A percentile compares a stretch with the other conserved stretches of the same genome.
Evolutionary conservation across 805 yeast species (phyloP).

Genomic region (Saturnispora dispora): DNA sequence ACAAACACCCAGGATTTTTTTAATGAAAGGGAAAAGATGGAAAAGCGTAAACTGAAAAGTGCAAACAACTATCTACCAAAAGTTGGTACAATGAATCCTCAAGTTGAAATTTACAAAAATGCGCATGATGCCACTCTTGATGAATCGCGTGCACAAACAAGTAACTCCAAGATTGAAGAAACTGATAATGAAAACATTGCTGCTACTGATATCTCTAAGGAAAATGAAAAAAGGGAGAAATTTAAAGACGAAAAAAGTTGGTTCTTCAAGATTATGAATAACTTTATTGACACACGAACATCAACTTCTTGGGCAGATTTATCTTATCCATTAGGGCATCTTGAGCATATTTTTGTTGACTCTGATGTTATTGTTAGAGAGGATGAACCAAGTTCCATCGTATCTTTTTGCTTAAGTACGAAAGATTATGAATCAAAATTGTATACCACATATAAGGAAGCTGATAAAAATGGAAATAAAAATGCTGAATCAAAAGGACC

Average conservation of each 20-base stretch:
- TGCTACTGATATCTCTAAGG: conserved; percentile 1
- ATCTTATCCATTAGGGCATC: conserved; percentile 66
- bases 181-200: background rate
- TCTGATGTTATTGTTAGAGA: conserved; percentile 90
- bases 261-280: conserved; percentile 71
- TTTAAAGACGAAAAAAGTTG: conserved; percentile 51
- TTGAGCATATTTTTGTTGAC: conserved; percentile 89
- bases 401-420: conserved; percentile 85
- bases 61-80: conserved; percentile 56
- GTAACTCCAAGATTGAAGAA: background rate
- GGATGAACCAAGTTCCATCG: conserved; percentile 91
- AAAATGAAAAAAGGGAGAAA: conserved; percentile 4
- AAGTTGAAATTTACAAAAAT: conserved; percentile 82
- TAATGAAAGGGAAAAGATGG: conserved; percentile 65
- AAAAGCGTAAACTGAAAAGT: conserved; percentile 50
- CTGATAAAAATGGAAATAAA: background rate
- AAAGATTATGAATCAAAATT: conserved; percentile 54
- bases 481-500: background rate
- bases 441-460: background rate
- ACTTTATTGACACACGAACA: conserved; percentile 96
- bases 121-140: conserved; percentile 60
- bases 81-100: conserved; percentile 68
- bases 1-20: conserved; percentile 75
- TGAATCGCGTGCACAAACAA: conserved; percentile 1
- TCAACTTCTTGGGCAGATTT: conserved; percentile 93